Base-by-base conservation (phyloP, 371 early-diverging fungal species). In the Saksenaea oblongispora region DNA sequence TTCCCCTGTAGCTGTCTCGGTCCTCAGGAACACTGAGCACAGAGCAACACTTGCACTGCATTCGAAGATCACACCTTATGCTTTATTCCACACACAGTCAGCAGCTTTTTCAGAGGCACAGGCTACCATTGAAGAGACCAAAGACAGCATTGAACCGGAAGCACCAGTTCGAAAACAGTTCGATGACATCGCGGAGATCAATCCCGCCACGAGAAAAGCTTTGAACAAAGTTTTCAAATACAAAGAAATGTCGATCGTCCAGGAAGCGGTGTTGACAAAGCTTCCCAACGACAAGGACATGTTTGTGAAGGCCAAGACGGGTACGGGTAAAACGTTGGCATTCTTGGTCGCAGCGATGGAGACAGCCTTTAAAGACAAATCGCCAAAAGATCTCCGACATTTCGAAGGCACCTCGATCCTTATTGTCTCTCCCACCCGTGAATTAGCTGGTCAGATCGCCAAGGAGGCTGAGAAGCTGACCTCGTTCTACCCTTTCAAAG, bases 291-390 rank as follows among this genome's bases (percentile, higher is more conserved):
- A 81, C n/a, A 66, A 70, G 3, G 95, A 97, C 67, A 80, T 95
- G 69, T 84, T 92, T 81, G 88, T 94, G 61, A 89, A 91, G 69
- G 98, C 99, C 14, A 97, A 97, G 76, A 99, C 99, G 8, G 99
- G 99, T 66, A 97, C 96, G 0, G 99, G 99, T 44, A 98, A 98
- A 75, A 98, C 98, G 1, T 75, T 96, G 14, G 98, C 95, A 7
- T 98, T 98, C 66, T 77, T 98, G 71, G 80, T 96, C 34, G 93
- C 98, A 4, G 92, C 95, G 7, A 67, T 99, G n/a, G 90, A 94
- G 62, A 82, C 85, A 15, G 71, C 89, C 0, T 79, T 76, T 47
- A 78, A 72, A 9, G 78, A 73, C 15, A 58, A 67, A 53, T 67
- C 79, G 14, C 63, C 66, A 11, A 18, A 59, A 34, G 71, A 74